These are phyloP conservation scores for Funneliformis caledonium DNA, from an alignment of 371 early-diverging fungal species.

Conservation along the genomic window DNA sequence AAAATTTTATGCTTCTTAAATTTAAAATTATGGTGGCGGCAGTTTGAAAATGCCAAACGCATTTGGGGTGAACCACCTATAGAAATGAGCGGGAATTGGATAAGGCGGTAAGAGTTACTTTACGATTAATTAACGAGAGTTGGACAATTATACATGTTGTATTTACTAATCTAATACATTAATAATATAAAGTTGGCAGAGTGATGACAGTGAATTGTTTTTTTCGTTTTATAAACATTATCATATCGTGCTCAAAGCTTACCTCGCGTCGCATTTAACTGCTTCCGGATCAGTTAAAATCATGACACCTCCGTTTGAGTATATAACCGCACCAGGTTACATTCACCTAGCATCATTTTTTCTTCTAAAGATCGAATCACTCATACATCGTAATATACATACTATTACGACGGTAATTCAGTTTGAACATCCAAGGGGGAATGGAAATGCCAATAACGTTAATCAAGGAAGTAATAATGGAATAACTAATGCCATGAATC, in stretches of 20 bases:
- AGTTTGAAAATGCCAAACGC: constrained; percentile 47
- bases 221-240: constrained; percentile 64
- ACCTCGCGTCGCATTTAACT: constrained; percentile 45
- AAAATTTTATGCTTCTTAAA: constrained; percentile 45
- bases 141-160: background rate
- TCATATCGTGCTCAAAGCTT: constrained; percentile 51
- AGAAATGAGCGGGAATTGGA: constrained; percentile 56
- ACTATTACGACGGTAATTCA: constrained; percentile 56
- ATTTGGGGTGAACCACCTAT: constrained; percentile 47
- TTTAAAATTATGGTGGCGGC: constrained; percentile 48
- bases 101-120: constrained; percentile 46
- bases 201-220: constrained; percentile 63
- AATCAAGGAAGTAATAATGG: constrained; percentile 45
- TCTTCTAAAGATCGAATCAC: constrained; percentile 54
- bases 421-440: constrained; percentile 44
- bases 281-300: constrained; percentile 43
- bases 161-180: background rate
- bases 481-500: constrained; percentile 45
- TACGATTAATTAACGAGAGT: background rate
- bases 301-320: constrained; percentile 49
- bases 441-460: constrained; percentile 39
- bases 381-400: constrained; percentile 56
- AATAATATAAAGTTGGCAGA: constrained; percentile 53
- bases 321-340: constrained; percentile 58
- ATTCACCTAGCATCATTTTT: constrained; percentile 59